Evolutionary conservation across 768 basidiomycete species (phyloP).

Genomic region (Gloeopeniophorella convolvens): DNA sequence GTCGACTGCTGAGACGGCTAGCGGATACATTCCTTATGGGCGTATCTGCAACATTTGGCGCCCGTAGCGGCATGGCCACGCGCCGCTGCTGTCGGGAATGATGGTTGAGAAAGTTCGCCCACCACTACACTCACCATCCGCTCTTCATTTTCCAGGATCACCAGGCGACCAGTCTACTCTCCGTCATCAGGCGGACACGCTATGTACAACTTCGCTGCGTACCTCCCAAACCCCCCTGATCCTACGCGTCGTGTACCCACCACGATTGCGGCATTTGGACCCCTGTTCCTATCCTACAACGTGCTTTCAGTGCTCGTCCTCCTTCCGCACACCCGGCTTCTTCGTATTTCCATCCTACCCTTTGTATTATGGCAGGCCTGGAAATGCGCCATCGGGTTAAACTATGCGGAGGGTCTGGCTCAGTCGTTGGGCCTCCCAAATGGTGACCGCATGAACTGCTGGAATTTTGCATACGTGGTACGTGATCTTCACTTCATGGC

Average conservation of each 20-base stretch:
- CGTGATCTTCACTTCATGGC: neutral
- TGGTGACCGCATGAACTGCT: neutral
- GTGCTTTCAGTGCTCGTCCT: neutral
- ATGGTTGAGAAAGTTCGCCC: no score
- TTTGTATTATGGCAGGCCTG: slow-evolving; percentile 1
- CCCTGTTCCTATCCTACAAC: slow-evolving; percentile 3
- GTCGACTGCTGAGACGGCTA: no score
- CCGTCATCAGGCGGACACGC: no score
- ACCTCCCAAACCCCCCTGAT: neutral
- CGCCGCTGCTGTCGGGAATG: no score
- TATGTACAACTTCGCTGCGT: neutral
- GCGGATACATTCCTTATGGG: no score
- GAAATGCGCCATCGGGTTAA: neutral
- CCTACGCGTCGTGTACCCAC: slow-evolving; percentile 1
- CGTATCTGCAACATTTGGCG: no score
- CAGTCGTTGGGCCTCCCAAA: neutral
- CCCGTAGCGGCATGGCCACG: no score
- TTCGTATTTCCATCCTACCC: slow-evolving; percentile 5
- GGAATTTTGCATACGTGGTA: slow-evolving; percentile 5
- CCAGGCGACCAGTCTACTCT: neutral
- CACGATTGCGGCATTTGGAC: neutral
- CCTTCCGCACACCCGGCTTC: neutral
- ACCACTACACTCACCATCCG: no score
- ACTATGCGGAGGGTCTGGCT: neutral
- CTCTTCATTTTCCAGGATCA: no score